Conservation (phyloP, 768 basidiomycete genomes). For the Chlorophyllum brunneum region DNA sequence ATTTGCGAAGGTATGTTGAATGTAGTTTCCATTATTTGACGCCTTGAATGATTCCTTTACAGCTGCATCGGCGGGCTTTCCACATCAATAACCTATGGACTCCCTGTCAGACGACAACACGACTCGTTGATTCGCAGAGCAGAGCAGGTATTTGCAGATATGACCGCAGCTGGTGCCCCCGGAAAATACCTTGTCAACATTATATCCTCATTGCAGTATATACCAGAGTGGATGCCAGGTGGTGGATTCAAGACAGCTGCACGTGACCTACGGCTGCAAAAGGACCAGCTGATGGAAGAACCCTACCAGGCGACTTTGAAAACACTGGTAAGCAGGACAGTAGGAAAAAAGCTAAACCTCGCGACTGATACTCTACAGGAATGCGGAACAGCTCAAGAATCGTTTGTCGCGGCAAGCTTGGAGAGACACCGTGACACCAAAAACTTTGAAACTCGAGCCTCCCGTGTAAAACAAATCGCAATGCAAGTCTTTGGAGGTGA, state of each 20-base stretch:
- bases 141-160: background rate
- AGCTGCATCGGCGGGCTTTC: background rate
- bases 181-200: constrained; percentile 30
- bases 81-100: constrained; percentile 1
- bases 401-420: background rate
- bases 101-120: background rate
- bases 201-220: constrained; percentile 24
- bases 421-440: background rate
- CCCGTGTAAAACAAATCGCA: background rate
- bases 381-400: background rate
- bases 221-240: constrained; percentile 34
- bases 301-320: constrained; percentile 17
- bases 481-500: constrained; percentile 3
- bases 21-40: background rate
- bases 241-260: constrained; percentile 31
- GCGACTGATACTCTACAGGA: background rate
- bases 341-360: background rate
- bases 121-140: background rate
- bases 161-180: constrained; percentile 15
- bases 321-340: background rate
- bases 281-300: constrained; percentile 17
- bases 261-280: constrained; percentile 19
- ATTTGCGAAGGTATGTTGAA: background rate
- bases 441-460: background rate
- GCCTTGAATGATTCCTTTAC: background rate